Base-by-base conservation (phyloP, 176 grass and related monocot species). In the Carex pumila region DNA sequence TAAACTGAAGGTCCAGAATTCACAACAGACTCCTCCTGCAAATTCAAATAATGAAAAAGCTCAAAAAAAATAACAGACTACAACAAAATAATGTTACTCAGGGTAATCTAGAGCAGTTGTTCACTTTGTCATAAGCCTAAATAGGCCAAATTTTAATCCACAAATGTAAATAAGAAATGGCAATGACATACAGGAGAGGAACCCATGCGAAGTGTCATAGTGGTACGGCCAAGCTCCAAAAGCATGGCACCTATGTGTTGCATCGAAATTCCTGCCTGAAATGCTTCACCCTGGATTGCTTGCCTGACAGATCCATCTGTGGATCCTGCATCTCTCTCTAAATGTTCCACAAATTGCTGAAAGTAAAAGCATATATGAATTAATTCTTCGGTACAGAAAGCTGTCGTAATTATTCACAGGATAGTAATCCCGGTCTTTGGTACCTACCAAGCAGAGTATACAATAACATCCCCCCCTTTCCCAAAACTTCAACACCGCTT, bases 181-280 rank as follows among this genome's bases (percentile, higher is more conserved):
- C 17, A 57, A 78, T 55, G 82, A 81, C 91, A 90, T 98, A 98
- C 95, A 85, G 95, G 83, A 85, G 89, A 93, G 69, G 58, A 56
- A 54, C 93, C 89, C 90, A 91, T 91, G 18, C 88, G 86, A 81
- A 98, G 87, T 81, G 86, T 95, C 89, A 93, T 98, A 88, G 92
- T 98, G 71, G 93, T 98, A 41, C 91, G 93, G 65, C 93, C 96
- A 89, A 98, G 96, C 71, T 98, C 96, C 63, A 95, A 89, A 88
- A 98, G 81, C 91, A 98, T 91, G 37, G 91, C 82, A 87, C 96
- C 96, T 79, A 98, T 75, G 86, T 95, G 91, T 72, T 95, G 96
- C 91, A 98, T 95, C 3, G 85, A 77, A 73, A 95, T 77, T 85
- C 96, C 96, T 79, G 91, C 55, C 59, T 93, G 90, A 52, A 90